Evolutionary conservation across 2,329 filamentous ascomycete species (phyloP), one percentile per base, ranked within the genome.

Genomic region (Colletotrichum sansevieriae): DNA sequence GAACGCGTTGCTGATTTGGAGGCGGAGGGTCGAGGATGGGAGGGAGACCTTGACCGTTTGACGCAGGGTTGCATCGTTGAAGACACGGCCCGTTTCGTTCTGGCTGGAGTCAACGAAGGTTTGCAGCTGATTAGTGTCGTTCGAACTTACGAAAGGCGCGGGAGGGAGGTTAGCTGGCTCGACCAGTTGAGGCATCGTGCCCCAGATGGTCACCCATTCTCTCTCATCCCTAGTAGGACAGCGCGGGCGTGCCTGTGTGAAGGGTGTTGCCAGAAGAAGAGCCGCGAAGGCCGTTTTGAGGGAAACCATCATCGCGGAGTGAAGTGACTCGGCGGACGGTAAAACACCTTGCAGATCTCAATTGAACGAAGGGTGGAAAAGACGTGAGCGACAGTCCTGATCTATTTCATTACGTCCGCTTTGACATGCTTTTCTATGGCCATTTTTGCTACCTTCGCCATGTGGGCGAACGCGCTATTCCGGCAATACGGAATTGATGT

Each of bases 121-220:
- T 13, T 33, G 3, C 7, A 5, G 35, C 13, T 3, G 9, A 9
- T 3, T n/a, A 22, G 4, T 13, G 46, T 33, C 52, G 12, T 15
- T 35, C 25, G 63, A 35, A 78, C 82, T 75, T 76, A 85, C 85
- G 76, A 87, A 91, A 33, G 87, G 86, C 3, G 81, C 73, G 1
- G 84, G 83, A 15, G 88, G 88, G 3, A 91, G 77, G 72, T 91
- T 90, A 7, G 78, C 79, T 2, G 83, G 83, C 76, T 91, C 89
- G 2, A 85, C 87, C 65, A 89, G 78, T 74, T 90, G 88, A 0
- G 88, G 88, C 88, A 90, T 90, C 2, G 85, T 77, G 0, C 85
- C 84, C 88, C 88, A 91, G 12, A 86, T 86, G 70, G 86, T 84
- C 13, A 90, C 82, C 88, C 89, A 91, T 70, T 87, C 84, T 54